Conservation (phyloP, 192 early-diverging fungal genomes). For the Irineochytrium annulatum region DNA sequence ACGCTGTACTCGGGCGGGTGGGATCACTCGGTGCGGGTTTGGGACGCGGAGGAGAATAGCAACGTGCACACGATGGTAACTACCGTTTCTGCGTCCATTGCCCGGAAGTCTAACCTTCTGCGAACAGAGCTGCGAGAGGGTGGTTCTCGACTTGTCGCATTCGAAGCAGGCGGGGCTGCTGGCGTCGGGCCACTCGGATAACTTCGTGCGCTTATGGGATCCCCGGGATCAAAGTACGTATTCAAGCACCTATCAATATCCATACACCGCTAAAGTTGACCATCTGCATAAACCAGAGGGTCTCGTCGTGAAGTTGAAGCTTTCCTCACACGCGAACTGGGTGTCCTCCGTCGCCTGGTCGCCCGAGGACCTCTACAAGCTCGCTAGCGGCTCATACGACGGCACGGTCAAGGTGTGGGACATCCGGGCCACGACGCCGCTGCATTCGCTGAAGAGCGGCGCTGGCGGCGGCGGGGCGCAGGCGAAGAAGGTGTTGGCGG, state of each 20-base stretch:
- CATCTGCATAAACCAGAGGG: conserved; percentile 47
- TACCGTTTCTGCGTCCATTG: background rate
- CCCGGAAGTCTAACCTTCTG: background rate
- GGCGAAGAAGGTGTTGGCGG: conserved; percentile 59
- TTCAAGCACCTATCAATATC: background rate
- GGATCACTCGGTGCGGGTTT: conserved; percentile 89
- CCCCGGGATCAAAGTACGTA: conserved; percentile 62
- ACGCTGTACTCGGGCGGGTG: conserved; percentile 81
- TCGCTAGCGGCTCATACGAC: conserved; percentile 86
- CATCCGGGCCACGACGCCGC: conserved; percentile 77
- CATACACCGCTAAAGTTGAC: background rate
- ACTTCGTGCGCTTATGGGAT: conserved; percentile 85
- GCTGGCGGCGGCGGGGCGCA: conserved; percentile 29
- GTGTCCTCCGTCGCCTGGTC: conserved; percentile 84
- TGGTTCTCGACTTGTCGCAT: conserved; percentile 70
- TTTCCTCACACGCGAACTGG: conserved; percentile 79
- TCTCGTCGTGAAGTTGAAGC: conserved; percentile 68
- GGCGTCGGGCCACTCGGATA: conserved; percentile 87
- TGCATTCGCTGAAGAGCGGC: conserved; percentile 67
- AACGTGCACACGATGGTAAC: conserved; percentile 71
- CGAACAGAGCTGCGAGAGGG: conserved; percentile 79
- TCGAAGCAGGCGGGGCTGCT: conserved; percentile 65
- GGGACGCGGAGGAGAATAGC: conserved; percentile 78
- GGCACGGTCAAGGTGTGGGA: conserved; percentile 89
- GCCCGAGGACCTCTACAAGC: conserved; percentile 62